Evolutionary conservation across 2,329 filamentous ascomycete species (phyloP), one percentile per base, ranked within the genome.

Genomic region (Botryotinia globosa): DNA sequence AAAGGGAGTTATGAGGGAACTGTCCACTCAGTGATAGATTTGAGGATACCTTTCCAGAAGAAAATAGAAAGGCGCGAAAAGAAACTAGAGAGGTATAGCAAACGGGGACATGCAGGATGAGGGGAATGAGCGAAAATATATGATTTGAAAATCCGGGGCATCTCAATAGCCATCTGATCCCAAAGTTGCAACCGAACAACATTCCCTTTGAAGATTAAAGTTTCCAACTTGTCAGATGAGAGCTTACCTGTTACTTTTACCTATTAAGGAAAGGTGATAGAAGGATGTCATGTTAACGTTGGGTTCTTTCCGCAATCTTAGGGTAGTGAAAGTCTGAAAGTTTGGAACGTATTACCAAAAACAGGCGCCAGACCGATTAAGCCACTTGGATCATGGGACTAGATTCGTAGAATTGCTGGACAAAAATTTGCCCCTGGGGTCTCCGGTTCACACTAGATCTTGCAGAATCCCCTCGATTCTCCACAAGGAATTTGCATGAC

Each of bases 61-160:
- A n/a, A n/a, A 51, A 25, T 10, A 14, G 29, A 25, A 71, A n/a
- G n/a, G 20, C 20, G n/a, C 12, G 22, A 25, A 51, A 32, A 54
- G 16, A 54, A 51, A 18, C 20, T 51, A 42, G 48, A 59, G n/a
- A 54, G 25, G 12, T 34, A 22, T 18, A 34, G 32, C 32, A 42
- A 20, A 65, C 18, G 45, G 45, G n/a, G 18, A 18, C 25, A 42
- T 29, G 39, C 61, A 25, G 20, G 7, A 39, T 71, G 44, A 34
- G 69, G 59, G 59, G n/a, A 48, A 29, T 32, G 45, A 29, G n/a
- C 22, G 32, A 71, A 71, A 16, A 65, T 71, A 71, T 71, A 71
- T 54, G 54, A 70, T 45, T 29, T 70, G 25, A 39, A 51, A 10
- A 37, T 34, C 64, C 16, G 45, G 45, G 64, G 29, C 61, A 64